A percentile compares a stretch with the other conserved stretches of the same genome.
These are phyloP conservation scores for Boletus coccyginus DNA, from an alignment of 768 basidiomycete species.

Conservation along the genomic window DNA sequence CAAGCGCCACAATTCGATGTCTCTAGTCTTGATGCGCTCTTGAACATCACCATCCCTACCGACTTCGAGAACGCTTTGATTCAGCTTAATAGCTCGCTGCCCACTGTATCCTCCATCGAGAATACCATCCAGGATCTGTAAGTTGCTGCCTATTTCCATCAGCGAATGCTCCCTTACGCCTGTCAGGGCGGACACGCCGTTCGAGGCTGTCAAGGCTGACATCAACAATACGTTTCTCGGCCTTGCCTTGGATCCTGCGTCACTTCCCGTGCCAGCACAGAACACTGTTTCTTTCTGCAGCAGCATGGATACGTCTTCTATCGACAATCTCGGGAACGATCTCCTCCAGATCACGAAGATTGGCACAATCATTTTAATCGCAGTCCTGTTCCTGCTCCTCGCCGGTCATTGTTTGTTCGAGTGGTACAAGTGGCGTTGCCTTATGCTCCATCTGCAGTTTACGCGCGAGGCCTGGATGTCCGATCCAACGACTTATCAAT, in stretches of 20 bases:
- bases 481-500: conserved; percentile 61
- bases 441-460: conserved; percentile 60
- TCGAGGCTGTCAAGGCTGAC: conserved; percentile 82
- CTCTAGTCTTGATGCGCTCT: conserved; percentile 69
- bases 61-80: conserved; percentile 70
- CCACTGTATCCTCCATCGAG: conserved; percentile 74
- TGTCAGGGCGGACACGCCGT: conserved; percentile 75
- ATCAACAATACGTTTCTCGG: conserved; percentile 83
- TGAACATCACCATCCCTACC: conserved; percentile 78
- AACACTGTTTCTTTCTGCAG: conserved; percentile 73
- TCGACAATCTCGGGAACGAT: conserved; percentile 81
- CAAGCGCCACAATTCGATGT: conserved; percentile 68
- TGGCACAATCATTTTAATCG: conserved; percentile 69
- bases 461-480: conserved; percentile 76
- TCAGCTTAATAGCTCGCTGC: conserved; percentile 78
- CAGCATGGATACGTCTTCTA: conserved; percentile 74
- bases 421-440: conserved; percentile 84
- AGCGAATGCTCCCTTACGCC: not conserved
- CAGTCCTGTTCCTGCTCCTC: conserved; percentile 70
- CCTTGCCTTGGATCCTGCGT: conserved; percentile 67
- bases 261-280: conserved; percentile 74
- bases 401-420: conserved; percentile 73
- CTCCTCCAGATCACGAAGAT: conserved; percentile 80
- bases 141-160: conserved; percentile 26
- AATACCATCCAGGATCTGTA: conserved; percentile 64